These are phyloP conservation scores for Echium plantagineum DNA, from an alignment of 257 asterid species.

Conservation along the genomic window DNA sequence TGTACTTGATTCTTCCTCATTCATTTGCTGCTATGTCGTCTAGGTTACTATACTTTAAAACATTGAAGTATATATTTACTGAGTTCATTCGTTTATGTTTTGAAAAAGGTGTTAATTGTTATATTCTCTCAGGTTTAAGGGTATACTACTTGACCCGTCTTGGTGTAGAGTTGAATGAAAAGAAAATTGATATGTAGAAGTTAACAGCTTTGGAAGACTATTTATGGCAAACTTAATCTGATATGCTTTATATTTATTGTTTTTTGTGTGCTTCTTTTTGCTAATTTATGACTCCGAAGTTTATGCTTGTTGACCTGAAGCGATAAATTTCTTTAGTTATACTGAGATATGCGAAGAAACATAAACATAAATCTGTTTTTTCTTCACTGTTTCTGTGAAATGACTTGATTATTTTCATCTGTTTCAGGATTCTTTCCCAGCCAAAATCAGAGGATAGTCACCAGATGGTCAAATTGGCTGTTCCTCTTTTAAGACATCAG, in stretches of 20 bases:
- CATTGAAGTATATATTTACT: background rate
- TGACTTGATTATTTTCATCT: background rate
- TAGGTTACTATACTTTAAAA: background rate
- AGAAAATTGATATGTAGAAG: background rate
- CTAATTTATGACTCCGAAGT: background rate
- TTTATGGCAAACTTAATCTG: background rate
- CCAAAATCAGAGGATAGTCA: constrained; percentile 63
- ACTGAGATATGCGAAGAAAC: background rate
- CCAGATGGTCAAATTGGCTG: constrained; percentile 81
- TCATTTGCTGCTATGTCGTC: background rate
- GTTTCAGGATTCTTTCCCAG: constrained; percentile 54
- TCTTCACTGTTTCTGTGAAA: background rate
- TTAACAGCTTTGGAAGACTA: background rate
- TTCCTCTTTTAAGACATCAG: constrained; percentile 83
- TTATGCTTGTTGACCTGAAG: background rate
- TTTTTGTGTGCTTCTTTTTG: background rate
- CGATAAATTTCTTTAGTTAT: background rate
- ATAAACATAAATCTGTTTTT: background rate
- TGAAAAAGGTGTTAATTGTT: background rate
- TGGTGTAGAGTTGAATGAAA: background rate
- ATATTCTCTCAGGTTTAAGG: background rate
- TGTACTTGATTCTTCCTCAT: background rate
- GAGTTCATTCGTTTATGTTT: background rate
- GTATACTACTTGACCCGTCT: background rate
- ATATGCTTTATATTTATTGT: background rate